Evolutionary conservation across 306 rosid genomes (phyloP).

Genomic region (Prunus mume): DNA sequence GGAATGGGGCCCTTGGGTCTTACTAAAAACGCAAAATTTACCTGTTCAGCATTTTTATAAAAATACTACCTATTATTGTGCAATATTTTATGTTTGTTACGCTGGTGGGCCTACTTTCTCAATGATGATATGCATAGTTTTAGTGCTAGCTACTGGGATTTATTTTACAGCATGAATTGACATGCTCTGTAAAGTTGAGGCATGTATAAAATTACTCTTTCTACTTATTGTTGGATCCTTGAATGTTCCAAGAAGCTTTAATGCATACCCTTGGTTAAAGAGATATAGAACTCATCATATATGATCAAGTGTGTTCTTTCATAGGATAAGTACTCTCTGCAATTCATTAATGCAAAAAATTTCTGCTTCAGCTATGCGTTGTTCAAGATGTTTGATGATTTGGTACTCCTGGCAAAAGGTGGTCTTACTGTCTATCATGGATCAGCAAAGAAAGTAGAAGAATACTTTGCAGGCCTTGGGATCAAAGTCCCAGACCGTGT

Average conservation of each 20-base stretch:
- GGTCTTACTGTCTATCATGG: constrained; percentile 95
- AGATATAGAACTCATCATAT: constrained; percentile 7
- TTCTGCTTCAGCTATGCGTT: constrained; percentile 74
- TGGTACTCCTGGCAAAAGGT: constrained; percentile 96
- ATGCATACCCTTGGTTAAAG: not conserved
- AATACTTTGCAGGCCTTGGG: constrained; percentile 77
- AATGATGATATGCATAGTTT: not conserved
- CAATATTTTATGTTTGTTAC: not conserved
- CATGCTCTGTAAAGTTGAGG: not conserved
- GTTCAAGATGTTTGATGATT: constrained; percentile 96
- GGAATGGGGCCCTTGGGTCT: too few species aligned
- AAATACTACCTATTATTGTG: not conserved
- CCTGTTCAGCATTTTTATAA: not conserved
- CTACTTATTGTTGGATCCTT: not conserved
- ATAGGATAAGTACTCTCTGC: constrained; percentile 1
- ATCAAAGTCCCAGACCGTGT: constrained; percentile 76
- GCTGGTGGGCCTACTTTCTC: not conserved
- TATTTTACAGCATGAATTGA: not conserved
- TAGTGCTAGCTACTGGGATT: not conserved
- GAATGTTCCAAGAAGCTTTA: not conserved
- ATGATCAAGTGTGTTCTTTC: not conserved
- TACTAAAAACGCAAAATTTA: not conserved
- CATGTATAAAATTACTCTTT: not conserved
- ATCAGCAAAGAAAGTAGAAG: constrained; percentile 73
- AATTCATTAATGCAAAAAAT: constrained; percentile 23